These are phyloP conservation scores for Erysiphe pulchra DNA, from an alignment of 2,329 filamentous ascomycete genomes.

Conservation along the genomic window DNA sequence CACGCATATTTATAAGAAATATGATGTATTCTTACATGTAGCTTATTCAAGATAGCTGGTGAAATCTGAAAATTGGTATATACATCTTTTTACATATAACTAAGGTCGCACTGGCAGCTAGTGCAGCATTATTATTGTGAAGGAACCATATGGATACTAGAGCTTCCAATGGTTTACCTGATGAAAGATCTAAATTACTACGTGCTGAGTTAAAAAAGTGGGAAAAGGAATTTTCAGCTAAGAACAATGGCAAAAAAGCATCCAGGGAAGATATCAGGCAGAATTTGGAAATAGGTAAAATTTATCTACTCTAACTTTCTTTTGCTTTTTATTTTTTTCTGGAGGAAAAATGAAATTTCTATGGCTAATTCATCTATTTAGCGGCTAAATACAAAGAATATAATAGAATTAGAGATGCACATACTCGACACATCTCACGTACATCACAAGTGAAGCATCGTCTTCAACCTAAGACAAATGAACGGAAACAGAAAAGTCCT, in stretches of 20 bases:
- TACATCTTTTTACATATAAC: no score
- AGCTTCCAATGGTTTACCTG: conserved; percentile 3
- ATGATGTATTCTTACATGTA: no score
- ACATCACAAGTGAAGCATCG: no score
- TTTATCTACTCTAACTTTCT: neutral
- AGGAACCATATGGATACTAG: conserved; percentile 4
- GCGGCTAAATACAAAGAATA: conserved; percentile 48
- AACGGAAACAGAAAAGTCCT: no score
- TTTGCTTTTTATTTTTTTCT: no score
- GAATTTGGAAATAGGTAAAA: conserved; percentile 42
- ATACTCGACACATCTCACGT: no score
- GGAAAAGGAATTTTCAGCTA: conserved; percentile 39
- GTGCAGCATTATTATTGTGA: conserved; percentile 4
- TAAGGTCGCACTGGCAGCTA: no score
- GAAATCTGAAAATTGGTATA: no score
- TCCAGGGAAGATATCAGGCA: conserved; percentile 51
- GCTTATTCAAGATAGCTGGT: no score
- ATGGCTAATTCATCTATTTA: conserved; percentile 2
- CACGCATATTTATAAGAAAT: no score
- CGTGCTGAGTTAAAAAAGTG: conserved; percentile 47
- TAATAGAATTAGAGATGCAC: conserved; percentile 33
- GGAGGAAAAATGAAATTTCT: no score
- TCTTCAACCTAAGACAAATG: no score
- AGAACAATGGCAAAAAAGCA: conserved; percentile 42
- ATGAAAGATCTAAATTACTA: conserved; percentile 21